Base-by-base conservation (phyloP, 1,284 basidiomycete genomes). In the Cystobasidium sp. region DNA sequence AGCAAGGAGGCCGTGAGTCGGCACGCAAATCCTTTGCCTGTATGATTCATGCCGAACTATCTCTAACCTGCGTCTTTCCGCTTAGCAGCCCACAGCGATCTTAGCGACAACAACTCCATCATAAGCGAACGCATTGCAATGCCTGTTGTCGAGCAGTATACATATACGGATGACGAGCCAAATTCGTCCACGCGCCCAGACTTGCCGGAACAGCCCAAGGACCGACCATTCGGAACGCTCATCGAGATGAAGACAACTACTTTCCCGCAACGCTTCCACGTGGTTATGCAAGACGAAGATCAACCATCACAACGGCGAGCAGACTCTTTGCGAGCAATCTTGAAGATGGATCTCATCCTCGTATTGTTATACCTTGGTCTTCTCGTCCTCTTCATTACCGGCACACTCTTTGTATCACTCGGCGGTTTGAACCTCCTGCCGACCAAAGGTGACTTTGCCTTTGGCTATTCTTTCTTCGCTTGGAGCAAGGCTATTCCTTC, bases 151-250 rank as follows among this genome's bases (percentile, higher is more conserved):
- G n/a, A 9, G 18, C 22, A 6, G 31, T 31, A 31, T 46, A 46
- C 18, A 1, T 10, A 22, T 8, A 46, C 6, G n/a, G 18, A 20
- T 10, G 18, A 41, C 41, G 44, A 14, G 9, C 1, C 46, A 31
- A 46, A 7, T 39, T 9, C 18, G 3, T 9, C 31, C 9, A 31
- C 20, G 37, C n/a, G 24, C 6, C 14, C 31, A 2, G 5, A 65
- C 6, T 18, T 51, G n/a, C 63, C 63, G 6, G 63, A 65, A 18
- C 67, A 68, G 37, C 67, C 67, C 14, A 68, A 68, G 37, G 67
- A 68, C 43, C 43, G 67, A 16, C 67, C 67, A 0, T 68, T 68
- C 39, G 67, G 41, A 20, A 9, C 24, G 8, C 67, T 68, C 12
- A 14, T 68, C 31, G 67, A 55, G 16, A 39, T 52, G 12, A 43